These are phyloP conservation scores for Chimonanthus praecox DNA, from an alignment of 164 flowering plant species.

Conservation along the genomic window DNA sequence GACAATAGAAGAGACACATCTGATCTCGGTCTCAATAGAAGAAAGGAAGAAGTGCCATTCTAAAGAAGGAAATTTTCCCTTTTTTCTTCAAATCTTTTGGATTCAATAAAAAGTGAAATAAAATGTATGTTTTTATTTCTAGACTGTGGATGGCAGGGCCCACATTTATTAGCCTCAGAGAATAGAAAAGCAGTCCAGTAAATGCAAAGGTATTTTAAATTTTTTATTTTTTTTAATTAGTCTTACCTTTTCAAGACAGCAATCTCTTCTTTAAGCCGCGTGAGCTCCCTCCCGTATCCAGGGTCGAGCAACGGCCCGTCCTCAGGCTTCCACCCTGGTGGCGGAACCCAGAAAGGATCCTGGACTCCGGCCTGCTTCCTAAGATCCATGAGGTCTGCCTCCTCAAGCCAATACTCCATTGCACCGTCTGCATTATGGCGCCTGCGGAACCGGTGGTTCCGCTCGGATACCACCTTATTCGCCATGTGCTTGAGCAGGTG, in stretches of 20 bases:
- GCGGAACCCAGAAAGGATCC: conserved; percentile 91
- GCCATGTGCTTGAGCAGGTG: conserved; percentile 92
- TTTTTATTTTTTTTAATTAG: too few relatives aligned
- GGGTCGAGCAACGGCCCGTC: conserved; percentile 61
- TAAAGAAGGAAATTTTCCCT: too few relatives aligned
- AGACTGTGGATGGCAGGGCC: too few relatives aligned
- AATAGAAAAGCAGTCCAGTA: too few relatives aligned
- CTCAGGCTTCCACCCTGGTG: conserved; percentile 78
- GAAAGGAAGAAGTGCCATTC: too few relatives aligned
- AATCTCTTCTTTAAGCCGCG: conserved; percentile 43
- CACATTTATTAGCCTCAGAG: too few relatives aligned
- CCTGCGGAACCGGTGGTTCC: conserved; percentile 61
- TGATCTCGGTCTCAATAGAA: neutral
- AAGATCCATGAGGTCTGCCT: conserved; percentile 50
- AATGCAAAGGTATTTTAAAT: too few relatives aligned
- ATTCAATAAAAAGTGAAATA: too few relatives aligned
- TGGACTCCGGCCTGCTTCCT: conserved; percentile 72
- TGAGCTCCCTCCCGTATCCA: conserved; percentile 49
- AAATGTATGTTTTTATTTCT: too few relatives aligned
- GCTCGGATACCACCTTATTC: conserved; percentile 67
- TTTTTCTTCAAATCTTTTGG: neutral
- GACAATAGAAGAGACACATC: neutral
- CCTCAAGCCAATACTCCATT: conserved; percentile 96
- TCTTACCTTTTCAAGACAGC: conserved; percentile 39
- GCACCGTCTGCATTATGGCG: conserved; percentile 83